phyloP scores from a whole-genome alignment of 371 early-diverging fungal genomes.

The Mortierella sp. region DNA sequence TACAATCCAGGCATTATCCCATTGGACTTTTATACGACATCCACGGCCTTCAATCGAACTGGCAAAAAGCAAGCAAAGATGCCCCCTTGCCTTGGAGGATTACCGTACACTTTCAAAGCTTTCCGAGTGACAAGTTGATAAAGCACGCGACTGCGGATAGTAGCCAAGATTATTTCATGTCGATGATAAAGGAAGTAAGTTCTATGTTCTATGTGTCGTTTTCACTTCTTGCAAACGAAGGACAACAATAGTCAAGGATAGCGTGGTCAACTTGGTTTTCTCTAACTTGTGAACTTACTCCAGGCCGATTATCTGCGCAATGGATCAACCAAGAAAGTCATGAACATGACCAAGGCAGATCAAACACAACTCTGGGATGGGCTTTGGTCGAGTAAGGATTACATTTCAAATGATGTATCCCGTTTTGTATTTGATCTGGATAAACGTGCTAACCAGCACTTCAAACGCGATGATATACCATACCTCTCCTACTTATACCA shows the following conservation, averaged over 20 bases:
- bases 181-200: conserved; percentile 78
- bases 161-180: conserved; percentile 78
- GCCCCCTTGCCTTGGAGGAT: conserved; percentile 68
- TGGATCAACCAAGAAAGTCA: conserved; percentile 76
- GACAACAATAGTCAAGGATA: too few species aligned
- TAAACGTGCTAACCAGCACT: too few species aligned
- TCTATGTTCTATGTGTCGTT: not conserved
- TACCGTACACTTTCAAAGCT: conserved; percentile 65
- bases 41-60: conserved; percentile 31
- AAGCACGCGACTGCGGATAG: conserved; percentile 58
- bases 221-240: not conserved
- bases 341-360: conserved; percentile 78
- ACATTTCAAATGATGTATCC: too few species aligned
- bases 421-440: too few species aligned
- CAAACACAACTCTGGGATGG: conserved; percentile 78
- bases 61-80: not conserved
- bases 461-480: not conserved
- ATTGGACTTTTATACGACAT: conserved; percentile 76
- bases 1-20: conserved; percentile 77
- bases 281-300: not conserved
- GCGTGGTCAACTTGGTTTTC: not conserved
- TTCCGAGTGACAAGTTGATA: conserved; percentile 69
- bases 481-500: not conserved
- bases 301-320: conserved; percentile 81
- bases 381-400: conserved; percentile 59